Base-by-base conservation (phyloP, 208 protist species). In the Crithidia expoeki region DNA sequence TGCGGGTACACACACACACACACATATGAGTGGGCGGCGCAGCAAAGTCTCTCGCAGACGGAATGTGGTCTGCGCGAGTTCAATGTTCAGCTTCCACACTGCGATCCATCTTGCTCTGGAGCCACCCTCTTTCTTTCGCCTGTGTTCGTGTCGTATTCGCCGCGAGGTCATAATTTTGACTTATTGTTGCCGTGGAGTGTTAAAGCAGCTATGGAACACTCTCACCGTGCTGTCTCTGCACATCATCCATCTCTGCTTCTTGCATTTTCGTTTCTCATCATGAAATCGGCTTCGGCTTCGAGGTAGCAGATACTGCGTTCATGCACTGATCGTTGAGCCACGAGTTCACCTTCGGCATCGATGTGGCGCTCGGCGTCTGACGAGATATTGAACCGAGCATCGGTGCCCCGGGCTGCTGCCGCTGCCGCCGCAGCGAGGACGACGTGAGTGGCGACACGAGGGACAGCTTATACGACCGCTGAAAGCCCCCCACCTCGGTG, bases 361-460 rank as follows among this genome's bases (percentile, higher is more conserved):
- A 69, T 5, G 52, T 9, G 4, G 55, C 16, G 16, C 58, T 51
- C 27, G 33, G 38, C 1, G 4, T 56, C 25, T 64, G 55, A 21
- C 36, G 30, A 5, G 34, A 65, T 0, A 4, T 7, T 10, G 57
- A 2, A 4, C 30, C 32, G 11, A 66, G 51, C 59, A 19, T 33
- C 11, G 42, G 73, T 27, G 64, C 42, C 66, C 49, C 57, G 46
- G 42, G 50, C 50, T 30, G 16, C 44, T 12, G 65, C 44, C 58
- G 49, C 25, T 63, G 73, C 6, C 49, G 56, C 5, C 40, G 56
- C 46, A 78, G 58, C 40, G 58, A 73, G 49, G 65, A n/a, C 16
- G 59, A 60, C 14, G 65, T 79, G 9, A 72, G 59, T 2, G 78
- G 49, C 14, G 78, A 69, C 2, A 83, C 72, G 3, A 79, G 49